These are phyloP conservation scores for Ceratocystis diversiconidia DNA, from an alignment of 2,329 filamentous ascomycete species.

Conservation along the genomic window DNA sequence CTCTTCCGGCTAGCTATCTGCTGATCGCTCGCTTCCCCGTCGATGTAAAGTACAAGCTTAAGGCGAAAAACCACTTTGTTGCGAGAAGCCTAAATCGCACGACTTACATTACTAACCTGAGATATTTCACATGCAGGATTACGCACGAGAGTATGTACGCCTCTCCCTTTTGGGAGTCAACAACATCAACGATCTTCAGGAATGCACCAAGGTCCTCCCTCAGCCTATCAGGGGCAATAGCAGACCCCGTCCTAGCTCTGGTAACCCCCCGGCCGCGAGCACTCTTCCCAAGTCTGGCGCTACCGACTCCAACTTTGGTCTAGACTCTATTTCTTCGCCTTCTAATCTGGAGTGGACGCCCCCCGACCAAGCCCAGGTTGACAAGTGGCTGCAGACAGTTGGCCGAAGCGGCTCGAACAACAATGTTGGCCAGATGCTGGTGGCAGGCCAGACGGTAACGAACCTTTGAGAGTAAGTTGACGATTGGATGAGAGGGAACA, in stretches of 20 bases:
- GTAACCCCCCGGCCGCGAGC: neutral
- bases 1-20: too few relatives aligned
- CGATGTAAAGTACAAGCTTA: too few relatives aligned
- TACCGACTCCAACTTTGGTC: constrained; percentile 14
- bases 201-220: constrained; percentile 40
- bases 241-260: neutral
- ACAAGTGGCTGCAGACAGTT: constrained; percentile 21
- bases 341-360: neutral
- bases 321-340: neutral
- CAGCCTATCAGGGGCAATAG: constrained; percentile 19
- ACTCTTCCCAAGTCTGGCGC: neutral
- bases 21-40: too few relatives aligned
- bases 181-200: constrained; percentile 40
- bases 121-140: constrained; percentile 26
- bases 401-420: neutral
- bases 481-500: neutral
- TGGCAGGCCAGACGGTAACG: neutral
- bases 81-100: neutral
- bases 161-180: constrained; percentile 41
- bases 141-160: constrained; percentile 38
- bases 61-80: neutral
- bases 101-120: neutral
- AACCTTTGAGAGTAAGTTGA: neutral
- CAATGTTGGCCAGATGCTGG: neutral
- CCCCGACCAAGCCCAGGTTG: constrained; percentile 20